A percentile compares a stretch with the other conserved stretches of the same genome.
Conservation (phyloP, 352 stramenopile species). For the Paralagenidium karlingii region DNA sequence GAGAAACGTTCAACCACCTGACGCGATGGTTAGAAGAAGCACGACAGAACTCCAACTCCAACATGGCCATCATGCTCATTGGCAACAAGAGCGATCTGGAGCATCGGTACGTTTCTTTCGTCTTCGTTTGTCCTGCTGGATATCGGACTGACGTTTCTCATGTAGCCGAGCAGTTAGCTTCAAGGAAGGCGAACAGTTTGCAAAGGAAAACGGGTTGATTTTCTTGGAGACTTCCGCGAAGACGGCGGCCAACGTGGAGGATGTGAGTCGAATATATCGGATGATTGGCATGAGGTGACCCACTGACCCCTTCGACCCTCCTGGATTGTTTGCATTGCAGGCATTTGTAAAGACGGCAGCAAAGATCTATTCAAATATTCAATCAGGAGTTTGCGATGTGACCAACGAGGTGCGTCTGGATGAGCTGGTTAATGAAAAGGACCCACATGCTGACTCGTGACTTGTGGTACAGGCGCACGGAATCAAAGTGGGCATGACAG, state of each 20-base stretch:
- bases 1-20: constrained; percentile 99
- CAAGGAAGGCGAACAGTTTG: constrained; percentile 98
- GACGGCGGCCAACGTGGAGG: constrained; percentile 97
- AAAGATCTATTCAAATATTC: constrained; percentile 95
- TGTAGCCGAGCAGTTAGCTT: constrained; percentile 86
- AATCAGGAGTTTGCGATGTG: constrained; percentile 89
- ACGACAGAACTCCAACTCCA: constrained; percentile 95
- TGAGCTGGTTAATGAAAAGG: background rate
- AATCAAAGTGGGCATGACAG: constrained; percentile 84
- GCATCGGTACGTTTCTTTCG: constrained; percentile 33
- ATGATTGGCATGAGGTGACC: too few species aligned
- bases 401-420: constrained; percentile 84
- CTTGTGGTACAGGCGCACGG: constrained; percentile 43
- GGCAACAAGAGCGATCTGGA: constrained; percentile 98
- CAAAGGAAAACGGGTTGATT: constrained; percentile 98
- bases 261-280: constrained; percentile 51
- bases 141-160: background rate
- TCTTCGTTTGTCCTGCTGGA: background rate
- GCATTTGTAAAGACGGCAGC: constrained; percentile 93
- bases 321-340: constrained; percentile 11
- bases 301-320: background rate
- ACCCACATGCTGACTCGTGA: background rate
- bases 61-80: constrained; percentile 99
- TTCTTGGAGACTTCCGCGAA: constrained; percentile 99
- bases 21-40: constrained; percentile 97